Base-by-base conservation (phyloP, 164 flowering plant genomes). In the Magnolia changhungtana region DNA sequence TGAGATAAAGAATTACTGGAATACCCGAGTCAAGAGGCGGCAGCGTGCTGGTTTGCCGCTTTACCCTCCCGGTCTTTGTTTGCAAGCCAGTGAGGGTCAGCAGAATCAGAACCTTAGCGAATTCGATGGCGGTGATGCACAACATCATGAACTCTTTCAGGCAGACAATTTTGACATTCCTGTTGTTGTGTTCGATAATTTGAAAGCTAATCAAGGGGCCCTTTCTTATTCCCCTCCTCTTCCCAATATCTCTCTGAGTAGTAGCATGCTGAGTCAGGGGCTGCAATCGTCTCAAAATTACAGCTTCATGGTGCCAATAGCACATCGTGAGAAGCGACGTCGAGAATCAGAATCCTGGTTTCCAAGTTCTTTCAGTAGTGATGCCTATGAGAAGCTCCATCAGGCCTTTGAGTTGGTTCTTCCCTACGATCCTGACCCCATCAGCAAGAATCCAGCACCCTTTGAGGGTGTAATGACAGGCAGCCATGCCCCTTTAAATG, bases 1-100 rank as follows among this genome's bases (percentile, higher is more conserved):
- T 78, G 99, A 96, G 85, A 94, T 96, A 76, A 96, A 96, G 84
- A 96, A 96, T 81, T 96, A 87, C 73, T 96, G 99, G 99, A 96
- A 96, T 71, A 96, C 99, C 1, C 86, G 98, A 68, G 88, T 93
- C 49, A 96, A 96, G 86, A 88, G 98, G 76, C 86, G 87, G 3
- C 96, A 91, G 72, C 91, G 98, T 73, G 94, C 98, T 74, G 98
- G 99, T 50, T 86, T 91, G 78, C 95, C 98, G 0, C 90, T 94
- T 72, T 96, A 96, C 75, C 98, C 98, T 78, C 89, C 90, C 51
- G 97, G 90, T 23, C 63, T 91, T 71, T 82, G 87, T 80, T 77
- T 86, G 73, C 88, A 86, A 76, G 78, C 87, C 74, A 23, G 81
- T 68, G 87, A 85, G 70, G 95, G 84, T 50, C 88, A 85, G 50